A percentile compares a stretch with the other conserved stretches of the same genome.
phyloP scores from a whole-genome alignment of 257 asterid species.

The Solanum okadae region DNA sequence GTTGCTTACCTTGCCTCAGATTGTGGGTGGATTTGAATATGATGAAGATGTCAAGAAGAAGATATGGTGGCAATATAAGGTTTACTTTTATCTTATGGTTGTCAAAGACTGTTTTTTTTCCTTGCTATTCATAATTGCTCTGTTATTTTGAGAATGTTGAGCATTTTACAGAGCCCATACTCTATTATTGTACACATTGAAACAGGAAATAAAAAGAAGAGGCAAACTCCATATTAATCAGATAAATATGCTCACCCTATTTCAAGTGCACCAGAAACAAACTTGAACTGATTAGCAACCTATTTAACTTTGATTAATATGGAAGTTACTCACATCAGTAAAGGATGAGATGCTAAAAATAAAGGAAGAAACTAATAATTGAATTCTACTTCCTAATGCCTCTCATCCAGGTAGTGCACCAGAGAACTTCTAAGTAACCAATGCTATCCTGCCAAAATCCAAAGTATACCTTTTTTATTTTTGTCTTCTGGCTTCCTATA shows the following conservation, averaged over 20 bases:
- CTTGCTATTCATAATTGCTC: not conserved
- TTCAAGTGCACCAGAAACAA: not conserved
- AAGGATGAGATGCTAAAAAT: not conserved
- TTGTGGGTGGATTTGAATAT: constrained; percentile 76
- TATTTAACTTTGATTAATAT: not conserved
- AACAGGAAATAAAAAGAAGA: not conserved
- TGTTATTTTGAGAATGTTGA: not conserved
- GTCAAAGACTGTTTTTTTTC: not conserved
- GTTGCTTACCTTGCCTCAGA: constrained; percentile 90
- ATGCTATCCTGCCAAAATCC: not conserved
- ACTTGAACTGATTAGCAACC: not conserved
- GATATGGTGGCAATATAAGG: constrained; percentile 98
- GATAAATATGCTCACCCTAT: not conserved
- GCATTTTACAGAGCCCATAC: not conserved
- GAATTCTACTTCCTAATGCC: not conserved
- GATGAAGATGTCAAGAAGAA: constrained; percentile 91
- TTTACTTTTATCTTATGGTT: constrained; percentile 8
- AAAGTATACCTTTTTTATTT: not conserved
- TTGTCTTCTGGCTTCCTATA: not conserved
- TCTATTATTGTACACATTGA: not conserved
- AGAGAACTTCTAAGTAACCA: not conserved
- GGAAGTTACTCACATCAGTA: not conserved
- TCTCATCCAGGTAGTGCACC: not conserved
- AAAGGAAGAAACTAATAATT: not conserved
- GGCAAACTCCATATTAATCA: not conserved